These are phyloP conservation scores for Delonix regia DNA, from an alignment of 306 rosid species.

Conservation along the genomic window DNA sequence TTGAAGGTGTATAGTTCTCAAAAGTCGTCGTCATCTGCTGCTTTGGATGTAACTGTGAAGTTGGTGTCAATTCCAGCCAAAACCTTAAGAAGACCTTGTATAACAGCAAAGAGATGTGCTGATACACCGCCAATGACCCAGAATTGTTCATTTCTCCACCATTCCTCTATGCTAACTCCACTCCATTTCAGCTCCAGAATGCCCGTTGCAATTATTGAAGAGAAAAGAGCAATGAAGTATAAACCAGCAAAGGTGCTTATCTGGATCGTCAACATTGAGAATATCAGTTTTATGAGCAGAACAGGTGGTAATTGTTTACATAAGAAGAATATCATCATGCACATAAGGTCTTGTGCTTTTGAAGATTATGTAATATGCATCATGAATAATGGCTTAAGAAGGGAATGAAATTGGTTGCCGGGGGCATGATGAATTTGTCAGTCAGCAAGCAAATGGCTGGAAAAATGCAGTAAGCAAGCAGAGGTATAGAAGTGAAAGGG, in stretches of 20 bases:
- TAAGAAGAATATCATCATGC: constrained; percentile 24
- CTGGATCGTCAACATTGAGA: constrained; percentile 50
- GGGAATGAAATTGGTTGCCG: constrained; percentile 53
- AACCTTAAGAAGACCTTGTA: constrained; percentile 89
- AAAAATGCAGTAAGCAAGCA: constrained; percentile 80
- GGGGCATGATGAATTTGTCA: constrained; percentile 93
- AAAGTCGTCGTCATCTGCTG: constrained; percentile 86
- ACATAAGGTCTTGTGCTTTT: constrained; percentile 13
- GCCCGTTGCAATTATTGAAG: constrained; percentile 79
- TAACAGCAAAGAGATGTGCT: constrained; percentile 81
- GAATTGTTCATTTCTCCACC: constrained; percentile 99
- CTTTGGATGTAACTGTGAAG: constrained; percentile 87
- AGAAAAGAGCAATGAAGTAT: constrained; percentile 76
- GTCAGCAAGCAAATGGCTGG: constrained; percentile 95
- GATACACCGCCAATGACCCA: constrained; percentile 98
- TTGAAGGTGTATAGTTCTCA: constrained; percentile 74
- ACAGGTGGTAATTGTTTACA: neutral
- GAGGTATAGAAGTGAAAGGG: constrained; percentile 91
- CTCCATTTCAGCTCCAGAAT: constrained; percentile 95
- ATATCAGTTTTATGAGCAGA: constrained; percentile 23
- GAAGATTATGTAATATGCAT: constrained; percentile 22
- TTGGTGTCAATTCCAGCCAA: constrained; percentile 85
- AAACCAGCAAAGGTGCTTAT: constrained; percentile 91
- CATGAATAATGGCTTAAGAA: constrained; percentile 4
- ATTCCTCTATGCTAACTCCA: constrained; percentile 93